phyloP scores from a whole-genome alignment of 2,329 filamentous ascomycete genomes.

The Sporothrix curviconia region DNA sequence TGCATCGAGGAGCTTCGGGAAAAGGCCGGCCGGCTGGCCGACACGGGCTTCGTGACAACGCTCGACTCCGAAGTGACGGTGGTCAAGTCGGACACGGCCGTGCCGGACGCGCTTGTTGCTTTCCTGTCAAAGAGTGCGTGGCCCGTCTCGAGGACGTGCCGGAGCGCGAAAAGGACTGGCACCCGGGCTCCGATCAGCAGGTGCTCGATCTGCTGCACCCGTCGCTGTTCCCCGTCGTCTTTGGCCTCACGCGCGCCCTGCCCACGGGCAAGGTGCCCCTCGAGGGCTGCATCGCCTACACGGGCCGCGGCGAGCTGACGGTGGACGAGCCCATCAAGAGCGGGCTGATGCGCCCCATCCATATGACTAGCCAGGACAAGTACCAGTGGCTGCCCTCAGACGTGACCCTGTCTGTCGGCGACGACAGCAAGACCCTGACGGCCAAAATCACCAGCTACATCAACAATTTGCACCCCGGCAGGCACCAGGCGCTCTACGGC shows the following conservation, averaged over 20 bases:
- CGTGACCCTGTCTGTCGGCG: conserved; percentile 27
- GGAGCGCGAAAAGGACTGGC: conserved; percentile 39
- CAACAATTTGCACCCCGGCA: conserved; percentile 38
- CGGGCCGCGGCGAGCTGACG: conserved; percentile 20
- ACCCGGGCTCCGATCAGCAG: conserved; percentile 45
- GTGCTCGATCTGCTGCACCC: conserved; percentile 55
- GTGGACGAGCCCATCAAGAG: accelerated
- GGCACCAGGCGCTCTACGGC: conserved; percentile 28
- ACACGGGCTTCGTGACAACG: conserved; percentile 35
- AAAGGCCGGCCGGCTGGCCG: conserved; percentile 41
- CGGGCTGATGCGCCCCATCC: too few relatives aligned
- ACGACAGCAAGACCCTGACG: too few relatives aligned
- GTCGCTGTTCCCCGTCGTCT: conserved; percentile 51
- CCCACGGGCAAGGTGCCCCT: conserved; percentile 28
- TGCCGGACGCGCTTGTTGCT: conserved; percentile 28
- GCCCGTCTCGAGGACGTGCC: conserved; percentile 38
- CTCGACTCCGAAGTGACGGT: conserved; percentile 37
- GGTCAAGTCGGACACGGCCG: conserved; percentile 46
- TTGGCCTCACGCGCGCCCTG: conserved; percentile 27
- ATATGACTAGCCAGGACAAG: not conserved
- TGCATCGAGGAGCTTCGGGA: conserved; percentile 41
- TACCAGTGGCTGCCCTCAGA: conserved; percentile 34
- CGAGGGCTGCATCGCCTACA: conserved; percentile 21
- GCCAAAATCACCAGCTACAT: conserved; percentile 35
- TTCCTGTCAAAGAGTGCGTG: conserved; percentile 35